A percentile compares a stretch with the other conserved stretches of the same genome.
Evolutionary conservation across 2,329 filamentous ascomycete genomes (phyloP).

Genomic region (Lecanoromycetidae sp.): DNA sequence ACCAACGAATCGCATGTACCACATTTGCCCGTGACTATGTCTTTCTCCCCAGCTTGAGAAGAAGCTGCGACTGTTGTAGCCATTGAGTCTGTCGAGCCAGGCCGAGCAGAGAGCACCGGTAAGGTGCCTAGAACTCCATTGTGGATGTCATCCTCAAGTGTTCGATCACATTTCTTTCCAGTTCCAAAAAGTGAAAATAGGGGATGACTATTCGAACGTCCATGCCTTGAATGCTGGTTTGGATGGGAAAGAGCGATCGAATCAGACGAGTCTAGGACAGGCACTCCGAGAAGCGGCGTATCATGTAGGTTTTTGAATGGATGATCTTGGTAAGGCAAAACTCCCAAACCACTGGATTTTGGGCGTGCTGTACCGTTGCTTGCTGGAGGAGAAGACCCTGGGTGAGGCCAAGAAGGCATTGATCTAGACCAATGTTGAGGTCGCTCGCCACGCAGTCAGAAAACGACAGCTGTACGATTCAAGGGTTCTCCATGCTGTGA

Average conservation of each 20-base stretch:
- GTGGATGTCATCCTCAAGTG: slow-evolving; percentile 27
- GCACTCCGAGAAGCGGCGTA: slow-evolving; percentile 10
- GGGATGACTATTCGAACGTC: slow-evolving; percentile 67
- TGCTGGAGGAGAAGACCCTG: slow-evolving; percentile 11
- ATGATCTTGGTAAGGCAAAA: background rate
- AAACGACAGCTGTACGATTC: too few relatives aligned
- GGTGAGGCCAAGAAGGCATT: slow-evolving; percentile 18
- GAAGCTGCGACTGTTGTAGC: slow-evolving; percentile 25
- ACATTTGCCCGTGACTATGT: slow-evolving; percentile 60
- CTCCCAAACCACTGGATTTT: slow-evolving; percentile 1
- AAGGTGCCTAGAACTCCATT: too few relatives aligned
- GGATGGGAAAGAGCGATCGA: slow-evolving; percentile 2
- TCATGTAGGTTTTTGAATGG: background rate
- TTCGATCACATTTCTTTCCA: slow-evolving; percentile 43
- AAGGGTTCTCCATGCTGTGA: too few relatives aligned
- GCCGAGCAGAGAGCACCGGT: slow-evolving; percentile 20
- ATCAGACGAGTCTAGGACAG: background rate
- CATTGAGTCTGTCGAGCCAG: slow-evolving; percentile 23
- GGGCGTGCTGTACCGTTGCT: slow-evolving; percentile 1
- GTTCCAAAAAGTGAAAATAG: slow-evolving; percentile 59
- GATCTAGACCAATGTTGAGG: background rate
- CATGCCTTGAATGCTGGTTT: slow-evolving; percentile 30
- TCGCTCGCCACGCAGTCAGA: too few relatives aligned
- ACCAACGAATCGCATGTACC: slow-evolving; percentile 77
- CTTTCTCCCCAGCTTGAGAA: slow-evolving; percentile 36